These are phyloP conservation scores for Sporobolomyces pararoseus DNA, from an alignment of 768 basidiomycete species.

Conservation along the genomic window DNA sequence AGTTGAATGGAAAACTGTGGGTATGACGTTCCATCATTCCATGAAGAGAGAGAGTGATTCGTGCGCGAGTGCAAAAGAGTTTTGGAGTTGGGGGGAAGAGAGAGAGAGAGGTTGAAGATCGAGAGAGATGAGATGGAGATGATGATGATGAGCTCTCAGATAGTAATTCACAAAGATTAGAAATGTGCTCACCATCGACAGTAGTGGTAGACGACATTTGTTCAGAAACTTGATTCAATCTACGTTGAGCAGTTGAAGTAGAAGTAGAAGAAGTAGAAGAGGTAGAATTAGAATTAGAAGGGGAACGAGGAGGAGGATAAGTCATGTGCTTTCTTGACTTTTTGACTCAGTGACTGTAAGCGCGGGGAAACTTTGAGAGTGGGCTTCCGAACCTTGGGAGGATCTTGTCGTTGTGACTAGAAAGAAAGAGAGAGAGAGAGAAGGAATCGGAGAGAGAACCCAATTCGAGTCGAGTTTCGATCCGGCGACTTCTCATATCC, in stretches of 20 bases:
- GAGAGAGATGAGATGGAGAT: neutral
- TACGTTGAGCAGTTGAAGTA: slow-evolving; percentile 5
- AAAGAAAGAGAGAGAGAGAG: too few species aligned
- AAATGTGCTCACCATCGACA: slow-evolving; percentile 1
- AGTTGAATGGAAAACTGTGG: slow-evolving; percentile 17
- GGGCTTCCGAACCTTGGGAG: too few species aligned
- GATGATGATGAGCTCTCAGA: too few species aligned
- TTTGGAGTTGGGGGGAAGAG: neutral
- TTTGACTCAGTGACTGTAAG: too few species aligned
- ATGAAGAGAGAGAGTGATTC: neutral
- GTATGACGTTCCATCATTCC: neutral
- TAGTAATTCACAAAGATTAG: neutral
- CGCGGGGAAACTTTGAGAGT: too few species aligned
- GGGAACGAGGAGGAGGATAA: neutral
- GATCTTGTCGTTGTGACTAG: too few species aligned
- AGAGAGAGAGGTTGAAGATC: neutral
- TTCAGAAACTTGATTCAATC: neutral
- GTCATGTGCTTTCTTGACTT: too few species aligned
- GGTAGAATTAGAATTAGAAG: neutral
- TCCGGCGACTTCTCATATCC: too few species aligned
- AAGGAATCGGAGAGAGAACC: too few species aligned
- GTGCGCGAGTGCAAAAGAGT: neutral
- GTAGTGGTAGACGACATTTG: neutral
- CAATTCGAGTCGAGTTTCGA: too few species aligned
- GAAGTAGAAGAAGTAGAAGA: neutral